Evolutionary conservation across 345 rosid genomes (phyloP), one percentile per base, ranked within the genome.

Genomic region (Hevea brasiliensis): DNA sequence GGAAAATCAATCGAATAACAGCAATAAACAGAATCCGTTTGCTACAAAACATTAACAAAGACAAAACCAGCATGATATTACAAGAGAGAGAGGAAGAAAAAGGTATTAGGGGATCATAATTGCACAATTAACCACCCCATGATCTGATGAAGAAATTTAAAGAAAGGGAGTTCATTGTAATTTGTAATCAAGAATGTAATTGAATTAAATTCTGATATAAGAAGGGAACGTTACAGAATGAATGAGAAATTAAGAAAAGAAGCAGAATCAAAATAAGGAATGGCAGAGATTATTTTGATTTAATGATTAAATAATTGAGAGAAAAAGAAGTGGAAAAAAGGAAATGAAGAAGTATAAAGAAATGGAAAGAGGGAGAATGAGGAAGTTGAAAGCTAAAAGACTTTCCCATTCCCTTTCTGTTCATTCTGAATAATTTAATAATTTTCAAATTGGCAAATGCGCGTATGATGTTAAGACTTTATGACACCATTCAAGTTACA

Each of bases 1-100:
- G 13, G 40, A 67, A 11, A 68, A 68, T 26, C 72, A 56, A 32
- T 44, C 27, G 37, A 68, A 37, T 50, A 68, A 26, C 51, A 32
- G 18, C 2, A 53, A 32, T 14, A 51, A 40, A 67, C 20, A 20
- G 51, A 20, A 35, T 18, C 44, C 42, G 20, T 32, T 17, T 32
- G 58, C 37, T 32, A 32, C 4, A 32, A 12, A 21, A 18, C 48
- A 13, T 37, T 62, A 40, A 40, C 4, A 61, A n/a, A 26, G 12
- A 21, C 18, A 21, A 27, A 27, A n/a, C 17, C 59, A n/a, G n/a
- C n/a, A 17, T 15, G 20, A 37, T 3, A 41, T 42, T 37, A 7
- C 24, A 53, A 32, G 63, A 69, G 21, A 56, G 27, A 41, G 3
- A 13, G 6, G n/a, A n/a, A 40, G 23, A 8, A 14, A 21, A 27